These are phyloP conservation scores for Cerioporus squamosus DNA, from an alignment of 1,284 basidiomycete species.

Conservation along the genomic window DNA sequence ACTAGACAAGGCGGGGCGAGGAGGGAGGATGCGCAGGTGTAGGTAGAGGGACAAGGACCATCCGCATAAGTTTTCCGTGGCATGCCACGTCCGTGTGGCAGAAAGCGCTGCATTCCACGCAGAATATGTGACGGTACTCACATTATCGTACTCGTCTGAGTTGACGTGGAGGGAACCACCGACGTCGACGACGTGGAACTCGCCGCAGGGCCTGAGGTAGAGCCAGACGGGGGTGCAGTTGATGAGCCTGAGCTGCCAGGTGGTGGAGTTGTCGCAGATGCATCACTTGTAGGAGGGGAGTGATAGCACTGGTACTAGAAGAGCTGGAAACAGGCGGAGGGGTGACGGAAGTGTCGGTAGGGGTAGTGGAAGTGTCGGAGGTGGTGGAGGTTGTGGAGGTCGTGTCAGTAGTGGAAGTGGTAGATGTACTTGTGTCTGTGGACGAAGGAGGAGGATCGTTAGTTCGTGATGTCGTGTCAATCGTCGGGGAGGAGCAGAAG, in stretches of 20 bases:
- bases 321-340: neutral
- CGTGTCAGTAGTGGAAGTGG: neutral
- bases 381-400: neutral
- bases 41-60: too few species aligned
- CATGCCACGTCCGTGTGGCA: too few species aligned
- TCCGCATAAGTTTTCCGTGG: too few species aligned
- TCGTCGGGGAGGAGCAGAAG: constrained; percentile 3
- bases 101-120: too few species aligned
- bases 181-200: constrained; percentile 8
- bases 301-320: neutral
- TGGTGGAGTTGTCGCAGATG: neutral
- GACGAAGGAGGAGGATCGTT: neutral
- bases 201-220: neutral
- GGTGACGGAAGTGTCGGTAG: neutral
- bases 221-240: neutral
- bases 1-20: too few species aligned
- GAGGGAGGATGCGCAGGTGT: too few species aligned
- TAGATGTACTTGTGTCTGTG: neutral
- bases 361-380: neutral
- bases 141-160: constrained; percentile 23
- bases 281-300: neutral
- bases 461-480: neutral
- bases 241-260: neutral
- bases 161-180: constrained; percentile 9
- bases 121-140: constrained; percentile 10